phyloP scores from a whole-genome alignment of 352 stramenopile species.

The Globisporangium barbulae region DNA sequence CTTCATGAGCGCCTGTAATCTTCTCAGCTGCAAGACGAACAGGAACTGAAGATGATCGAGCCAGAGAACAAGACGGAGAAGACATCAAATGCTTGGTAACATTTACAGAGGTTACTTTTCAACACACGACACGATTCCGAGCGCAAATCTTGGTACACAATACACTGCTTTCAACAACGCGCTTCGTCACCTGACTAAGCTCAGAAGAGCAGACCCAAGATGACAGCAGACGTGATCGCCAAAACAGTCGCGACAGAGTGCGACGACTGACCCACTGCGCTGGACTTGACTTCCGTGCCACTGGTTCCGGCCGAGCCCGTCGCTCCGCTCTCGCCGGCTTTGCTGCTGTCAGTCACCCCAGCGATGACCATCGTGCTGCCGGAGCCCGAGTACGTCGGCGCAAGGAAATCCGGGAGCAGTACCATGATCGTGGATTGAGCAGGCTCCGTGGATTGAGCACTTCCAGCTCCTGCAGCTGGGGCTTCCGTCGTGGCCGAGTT shows the following conservation, averaged over 20 bases:
- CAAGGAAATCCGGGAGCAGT: conserved; percentile 46
- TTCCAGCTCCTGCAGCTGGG: conserved; percentile 3
- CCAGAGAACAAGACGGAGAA: not conserved
- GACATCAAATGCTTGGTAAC: not conserved
- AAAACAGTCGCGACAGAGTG: not conserved
- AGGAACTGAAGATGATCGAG: too few species aligned
- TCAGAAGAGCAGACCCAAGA: not conserved
- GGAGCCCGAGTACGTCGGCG: conserved; percentile 31
- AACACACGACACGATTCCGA: not conserved
- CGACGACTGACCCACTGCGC: not conserved
- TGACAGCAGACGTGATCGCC: not conserved
- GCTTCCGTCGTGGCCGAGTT: conserved; percentile 20
- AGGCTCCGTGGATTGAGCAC: conserved; percentile 10
- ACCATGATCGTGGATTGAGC: conserved; percentile 54
- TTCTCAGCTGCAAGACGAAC: too few species aligned
- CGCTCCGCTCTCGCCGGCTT: conserved; percentile 20
- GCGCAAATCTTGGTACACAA: not conserved
- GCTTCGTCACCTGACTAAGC: not conserved
- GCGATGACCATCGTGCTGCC: conserved; percentile 42
- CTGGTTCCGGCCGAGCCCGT: conserved; percentile 16
- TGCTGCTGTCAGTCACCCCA: conserved; percentile 19
- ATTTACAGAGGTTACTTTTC: not conserved
- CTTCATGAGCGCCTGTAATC: too few species aligned
- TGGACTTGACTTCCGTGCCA: conserved; percentile 12
- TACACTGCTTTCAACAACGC: not conserved